phyloP scores from a whole-genome alignment of 2,329 filamentous ascomycete genomes.

The Hypoxylon rubiginosum region DNA sequence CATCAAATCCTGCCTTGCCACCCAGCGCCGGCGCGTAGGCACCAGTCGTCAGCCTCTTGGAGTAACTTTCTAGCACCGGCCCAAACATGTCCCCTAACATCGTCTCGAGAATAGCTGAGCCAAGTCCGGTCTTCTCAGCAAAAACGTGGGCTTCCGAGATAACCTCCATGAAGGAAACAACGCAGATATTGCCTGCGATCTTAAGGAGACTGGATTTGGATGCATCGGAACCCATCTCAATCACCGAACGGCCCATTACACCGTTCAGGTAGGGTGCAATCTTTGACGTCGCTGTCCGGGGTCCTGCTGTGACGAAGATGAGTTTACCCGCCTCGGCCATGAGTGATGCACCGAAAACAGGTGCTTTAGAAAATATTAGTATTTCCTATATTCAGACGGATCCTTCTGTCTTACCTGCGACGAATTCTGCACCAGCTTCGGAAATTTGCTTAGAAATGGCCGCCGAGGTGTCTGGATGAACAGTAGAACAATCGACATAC shows the following conservation, averaged over 20 bases:
- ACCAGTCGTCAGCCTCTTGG: slow-evolving; percentile 59
- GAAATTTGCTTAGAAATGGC: slow-evolving; percentile 47
- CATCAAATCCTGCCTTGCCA: slow-evolving; percentile 43
- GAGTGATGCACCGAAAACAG: slow-evolving; percentile 60
- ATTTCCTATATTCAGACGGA: not conserved
- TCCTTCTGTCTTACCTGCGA: slow-evolving; percentile 11
- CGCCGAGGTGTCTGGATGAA: slow-evolving; percentile 52
- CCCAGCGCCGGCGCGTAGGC: slow-evolving; percentile 55
- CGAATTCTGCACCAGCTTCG: slow-evolving; percentile 51
- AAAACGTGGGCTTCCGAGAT: slow-evolving; percentile 61
- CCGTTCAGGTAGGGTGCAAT: slow-evolving; percentile 58
- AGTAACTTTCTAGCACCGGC: slow-evolving; percentile 58
- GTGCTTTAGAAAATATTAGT: slow-evolving; percentile 46
- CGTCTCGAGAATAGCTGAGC: slow-evolving; percentile 56
- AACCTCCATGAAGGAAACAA: slow-evolving; percentile 57
- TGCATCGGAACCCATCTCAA: slow-evolving; percentile 60
- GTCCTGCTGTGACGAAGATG: slow-evolving; percentile 59
- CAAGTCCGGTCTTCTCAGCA: slow-evolving; percentile 60
- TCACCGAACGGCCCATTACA: slow-evolving; percentile 58
- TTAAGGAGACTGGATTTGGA: slow-evolving; percentile 59
- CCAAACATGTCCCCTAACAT: slow-evolving; percentile 60
- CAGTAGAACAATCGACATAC: slow-evolving; percentile 51
- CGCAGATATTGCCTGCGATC: slow-evolving; percentile 56
- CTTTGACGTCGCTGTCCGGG: slow-evolving; percentile 49
- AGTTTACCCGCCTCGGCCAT: slow-evolving; percentile 57